Evolutionary conservation across 2,329 filamentous ascomycete species (phyloP), one percentile per base, ranked within the genome.

Genomic region (Ceratocystis huliohia): DNA sequence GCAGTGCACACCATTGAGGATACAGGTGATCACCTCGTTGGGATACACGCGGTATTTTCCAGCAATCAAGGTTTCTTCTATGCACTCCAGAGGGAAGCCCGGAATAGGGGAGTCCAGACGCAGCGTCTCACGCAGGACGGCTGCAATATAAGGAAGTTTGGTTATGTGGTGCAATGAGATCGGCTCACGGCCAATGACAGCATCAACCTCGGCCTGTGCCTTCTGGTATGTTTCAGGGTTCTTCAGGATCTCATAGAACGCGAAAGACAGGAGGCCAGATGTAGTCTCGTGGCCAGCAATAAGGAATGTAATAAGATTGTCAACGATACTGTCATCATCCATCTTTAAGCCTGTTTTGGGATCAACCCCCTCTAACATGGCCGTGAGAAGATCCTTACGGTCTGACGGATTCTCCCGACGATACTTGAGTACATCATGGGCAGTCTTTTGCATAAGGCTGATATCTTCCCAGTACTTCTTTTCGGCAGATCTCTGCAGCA

Each of bases 221-320:
- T 84, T 84, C 46, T 75, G 75, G 68, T 86, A 84, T 1, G 78
- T 77, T 1, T 80, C 78, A 0, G 86, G 87, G 70, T 86, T 79
- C 72, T 85, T 86, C 44, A 88, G 73, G 1, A 91, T 77, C 66
- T 86, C 79, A 71, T 85, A 87, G 63, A 88, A 82, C 0, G 81
- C 75, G 71, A 88, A 90, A 0, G 84, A 82, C 13, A 91, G 73
- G 17, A 87, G 75, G 2, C 86, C 87, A 1, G 84, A 84, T 0
- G 88, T 88, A 0, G 88, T 91, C 70, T 90, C 88, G 69, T 89
- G 87, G 1, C 85, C 85, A 45, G 85, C 85, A 70, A 87, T 85
- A 8, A 90, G 74, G 70, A 90, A 89, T 0, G 87, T 90, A 67
- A 88, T 85, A 75, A 91, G 83, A 69, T 91, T 88, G 72, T 87